phyloP scores from a whole-genome alignment of 805 yeast genomes.

The Diddensiella santjacobensis region DNA sequence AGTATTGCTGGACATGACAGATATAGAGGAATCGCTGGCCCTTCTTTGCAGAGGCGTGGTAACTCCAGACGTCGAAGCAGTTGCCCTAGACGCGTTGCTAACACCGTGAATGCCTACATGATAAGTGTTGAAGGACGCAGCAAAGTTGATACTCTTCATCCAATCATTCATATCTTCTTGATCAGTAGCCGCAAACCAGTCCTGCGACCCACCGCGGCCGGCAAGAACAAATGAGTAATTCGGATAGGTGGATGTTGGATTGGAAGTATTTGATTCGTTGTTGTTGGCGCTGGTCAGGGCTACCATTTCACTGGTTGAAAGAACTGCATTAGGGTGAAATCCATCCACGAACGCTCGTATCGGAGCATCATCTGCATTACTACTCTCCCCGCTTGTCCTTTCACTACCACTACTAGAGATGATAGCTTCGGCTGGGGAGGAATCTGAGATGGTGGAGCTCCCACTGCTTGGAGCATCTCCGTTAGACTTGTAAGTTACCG shows the following conservation, averaged over 20 bases:
- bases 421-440: neutral
- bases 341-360: constrained; percentile 36
- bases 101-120: constrained; percentile 28
- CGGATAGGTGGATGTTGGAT: constrained; percentile 7
- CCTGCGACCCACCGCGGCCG: constrained; percentile 31
- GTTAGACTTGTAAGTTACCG: neutral
- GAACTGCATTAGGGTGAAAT: constrained; percentile 36
- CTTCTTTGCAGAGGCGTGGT: neutral
- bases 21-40: constrained; percentile 5
- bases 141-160: constrained; percentile 53
- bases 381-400: constrained; percentile 6
- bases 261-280: constrained; percentile 8
- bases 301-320: constrained; percentile 39
- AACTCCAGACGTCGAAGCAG: neutral
- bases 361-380: constrained; percentile 11
- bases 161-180: constrained; percentile 52
- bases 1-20: neutral
- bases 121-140: constrained; percentile 46
- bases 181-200: constrained; percentile 41
- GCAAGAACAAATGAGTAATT: constrained; percentile 31
- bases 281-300: constrained; percentile 31
- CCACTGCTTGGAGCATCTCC: constrained; percentile 1
- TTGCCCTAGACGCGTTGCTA: constrained; percentile 2
- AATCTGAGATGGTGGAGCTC: neutral
- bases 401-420: neutral